Evolutionary conservation across 192 early-diverging fungal species (phyloP), one percentile per base, ranked within the genome.

Genomic region (Backusella tarrabulga): DNA sequence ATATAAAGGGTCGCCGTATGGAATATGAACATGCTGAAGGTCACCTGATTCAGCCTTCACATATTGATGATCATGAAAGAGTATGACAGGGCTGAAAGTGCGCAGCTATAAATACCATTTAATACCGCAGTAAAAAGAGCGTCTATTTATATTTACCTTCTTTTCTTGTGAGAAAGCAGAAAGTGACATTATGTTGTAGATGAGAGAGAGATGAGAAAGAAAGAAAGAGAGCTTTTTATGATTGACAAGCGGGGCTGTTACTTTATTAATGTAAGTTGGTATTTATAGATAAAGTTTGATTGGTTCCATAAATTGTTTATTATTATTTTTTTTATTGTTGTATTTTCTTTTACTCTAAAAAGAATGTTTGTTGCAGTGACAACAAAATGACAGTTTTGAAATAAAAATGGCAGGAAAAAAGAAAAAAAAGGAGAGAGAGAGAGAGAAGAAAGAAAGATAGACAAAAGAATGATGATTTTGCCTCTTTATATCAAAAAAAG

Each of bases 21-120:
- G 29, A 23, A 81, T 72, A 52, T 73, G 79, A 46, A 79, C 60
- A 71, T 82, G 81, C 41, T 79, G 52, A 21, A 71, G 63, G 17
- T 78, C 63, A 12, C 71, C 72, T 21, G 81, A 68, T 29, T 74
- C 74, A 29, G 78, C 74, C 46, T 78, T 76, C 19, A 78, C 52
- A 73, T 50, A 82, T 19, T 72, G 63, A 67, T 82, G 81, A 42
- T 82, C 81, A 74, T 82, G 81, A 38, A 79, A 82, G 14, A 82
- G 73, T 19, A 82, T 82, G 68, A 82, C 71, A 36, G 81, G 81
- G 50, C 71, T 76, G 44, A 82, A 82, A 54, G 74, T 68, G 50
- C 81, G 77, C 52, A 70, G 44, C 76, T 75, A n/a, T 14, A 67
- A 4, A 78, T n/a, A 68, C 34, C 34, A 68, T 36, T 29, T 68